Evolutionary conservation across 2,329 filamentous ascomycete genomes (phyloP).

Genomic region (Pseudomassariella vexata): DNA sequence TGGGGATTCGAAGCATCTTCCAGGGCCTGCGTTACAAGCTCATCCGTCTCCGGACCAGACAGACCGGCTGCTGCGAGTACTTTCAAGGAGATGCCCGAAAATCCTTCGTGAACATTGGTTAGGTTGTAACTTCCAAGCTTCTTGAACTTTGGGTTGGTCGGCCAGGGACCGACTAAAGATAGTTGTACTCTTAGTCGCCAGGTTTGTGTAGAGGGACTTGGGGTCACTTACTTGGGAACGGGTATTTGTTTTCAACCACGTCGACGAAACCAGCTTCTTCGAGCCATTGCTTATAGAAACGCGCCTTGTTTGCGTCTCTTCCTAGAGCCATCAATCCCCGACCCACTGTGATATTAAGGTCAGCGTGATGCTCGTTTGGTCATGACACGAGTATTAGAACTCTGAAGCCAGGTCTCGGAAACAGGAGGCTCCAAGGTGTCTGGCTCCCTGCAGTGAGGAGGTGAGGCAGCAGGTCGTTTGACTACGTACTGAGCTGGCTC

Average conservation of each 20-base stretch:
- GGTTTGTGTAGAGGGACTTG: too few relatives aligned
- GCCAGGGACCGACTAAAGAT: neutral
- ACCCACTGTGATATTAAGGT: too few relatives aligned
- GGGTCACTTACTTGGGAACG: slow-evolving; percentile 6
- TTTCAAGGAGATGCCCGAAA: slow-evolving; percentile 4
- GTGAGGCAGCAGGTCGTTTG: too few relatives aligned
- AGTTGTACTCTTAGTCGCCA: neutral
- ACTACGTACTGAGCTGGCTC: neutral
- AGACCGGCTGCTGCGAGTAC: slow-evolving; percentile 4
- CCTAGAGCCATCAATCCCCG: slow-evolving; percentile 1
- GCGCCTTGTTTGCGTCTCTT: neutral
- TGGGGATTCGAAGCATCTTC: neutral
- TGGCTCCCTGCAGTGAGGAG: too few relatives aligned
- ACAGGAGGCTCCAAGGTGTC: too few relatives aligned
- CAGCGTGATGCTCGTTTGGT: too few relatives aligned
- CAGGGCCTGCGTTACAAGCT: neutral
- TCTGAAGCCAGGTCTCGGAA: too few relatives aligned
- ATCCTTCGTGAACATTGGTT: slow-evolving; percentile 4
- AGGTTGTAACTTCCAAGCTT: slow-evolving; percentile 3
- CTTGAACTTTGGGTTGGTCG: neutral
- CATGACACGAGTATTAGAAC: too few relatives aligned
- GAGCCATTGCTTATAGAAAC: neutral
- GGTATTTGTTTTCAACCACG: too few relatives aligned
- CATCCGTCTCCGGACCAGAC: neutral
- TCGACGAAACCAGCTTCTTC: slow-evolving; percentile 1